Evolutionary conservation across 768 basidiomycete genomes (phyloP), one percentile per base, ranked within the genome.

Genomic region (Pholiota molesta): DNA sequence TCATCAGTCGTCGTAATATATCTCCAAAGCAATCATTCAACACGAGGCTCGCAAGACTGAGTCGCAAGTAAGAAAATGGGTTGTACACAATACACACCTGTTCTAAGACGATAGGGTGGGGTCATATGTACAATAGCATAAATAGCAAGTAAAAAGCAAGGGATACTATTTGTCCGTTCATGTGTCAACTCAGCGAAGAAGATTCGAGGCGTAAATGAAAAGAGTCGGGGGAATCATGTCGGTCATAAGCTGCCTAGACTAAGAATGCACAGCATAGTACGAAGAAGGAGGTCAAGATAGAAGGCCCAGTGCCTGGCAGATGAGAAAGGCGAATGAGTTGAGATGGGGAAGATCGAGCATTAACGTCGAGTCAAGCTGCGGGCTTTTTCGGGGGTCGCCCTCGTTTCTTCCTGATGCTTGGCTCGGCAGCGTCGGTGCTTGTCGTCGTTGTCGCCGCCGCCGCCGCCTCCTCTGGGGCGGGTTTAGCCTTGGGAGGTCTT

Each of bases 401-500:
- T 64, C 90, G 81, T 78, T 87, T 91, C 83, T 83, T 90, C 82
- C 86, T 86, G 60, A 74, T 68, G 68, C 77, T 77, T 62, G 86
- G 66, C 69, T 88, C 88, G 58, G 62, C 66, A 28, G 79, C 77
- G 52, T 74, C 80, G 59, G 62, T 67, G 44, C 53, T 66, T 53
- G 59, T 70, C 67, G 77, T 71, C 16, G 73, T 77, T 52, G 62
- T 72, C 66, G 78, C 72, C 16, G 73, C 78, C 51, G 62, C 72
- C 66, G 78, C 72, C 19, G 74, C 77, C 44, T 81, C 77, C 54
- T 69, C 71, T 57, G 72, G 66, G 23, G 82, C 76, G 60, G 81
- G 80, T 73, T 83, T 87, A 59, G 84, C 79, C 75, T 92, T 92
- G 65, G 86, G 88, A 60, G 91, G 91, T 63, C 91, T 86, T 42